Conservation (phyloP, 805 yeast species). For the Ogataea pilisensis region DNA sequence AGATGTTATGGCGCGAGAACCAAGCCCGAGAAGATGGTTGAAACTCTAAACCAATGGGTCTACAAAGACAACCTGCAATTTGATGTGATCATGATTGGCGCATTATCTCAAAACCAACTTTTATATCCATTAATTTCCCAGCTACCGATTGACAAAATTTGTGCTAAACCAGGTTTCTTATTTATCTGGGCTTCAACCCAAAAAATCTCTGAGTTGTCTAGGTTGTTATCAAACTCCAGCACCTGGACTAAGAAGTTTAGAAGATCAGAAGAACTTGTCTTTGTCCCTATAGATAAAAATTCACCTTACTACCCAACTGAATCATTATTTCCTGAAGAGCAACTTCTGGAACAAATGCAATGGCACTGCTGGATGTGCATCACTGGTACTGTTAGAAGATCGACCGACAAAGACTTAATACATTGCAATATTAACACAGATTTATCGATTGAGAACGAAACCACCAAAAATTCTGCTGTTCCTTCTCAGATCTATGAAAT, state of each 20-base stretch:
- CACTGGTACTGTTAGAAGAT: conserved; percentile 87
- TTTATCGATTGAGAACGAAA: conserved; percentile 59
- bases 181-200: conserved; percentile 85
- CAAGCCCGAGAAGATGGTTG: conserved; percentile 48
- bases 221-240: conserved; percentile 35
- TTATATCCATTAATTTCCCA: conserved; percentile 56
- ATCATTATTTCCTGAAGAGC: conserved; percentile 39
- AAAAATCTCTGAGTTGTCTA: conserved; percentile 60
- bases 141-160: conserved; percentile 67
- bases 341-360: conserved; percentile 64
- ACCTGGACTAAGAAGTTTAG: conserved; percentile 63
- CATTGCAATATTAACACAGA: conserved; percentile 94
- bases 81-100: conserved; percentile 91
- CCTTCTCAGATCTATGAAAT: conserved; percentile 77
- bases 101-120: conserved; percentile 70
- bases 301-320: conserved; percentile 66
- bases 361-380: conserved; percentile 99
- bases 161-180: conserved; percentile 81
- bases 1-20: conserved; percentile 66
- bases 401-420: conserved; percentile 77
- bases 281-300: conserved; percentile 62
- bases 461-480: conserved; percentile 42
- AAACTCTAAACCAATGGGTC: conserved; percentile 60
- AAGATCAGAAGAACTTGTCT: conserved; percentile 85
- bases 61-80: conserved; percentile 55